A percentile compares a stretch with the other conserved stretches of the same genome.
These are phyloP conservation scores for Penicillium diatomitis DNA, from an alignment of 495 filamentous ascomycete species.

Conservation along the genomic window DNA sequence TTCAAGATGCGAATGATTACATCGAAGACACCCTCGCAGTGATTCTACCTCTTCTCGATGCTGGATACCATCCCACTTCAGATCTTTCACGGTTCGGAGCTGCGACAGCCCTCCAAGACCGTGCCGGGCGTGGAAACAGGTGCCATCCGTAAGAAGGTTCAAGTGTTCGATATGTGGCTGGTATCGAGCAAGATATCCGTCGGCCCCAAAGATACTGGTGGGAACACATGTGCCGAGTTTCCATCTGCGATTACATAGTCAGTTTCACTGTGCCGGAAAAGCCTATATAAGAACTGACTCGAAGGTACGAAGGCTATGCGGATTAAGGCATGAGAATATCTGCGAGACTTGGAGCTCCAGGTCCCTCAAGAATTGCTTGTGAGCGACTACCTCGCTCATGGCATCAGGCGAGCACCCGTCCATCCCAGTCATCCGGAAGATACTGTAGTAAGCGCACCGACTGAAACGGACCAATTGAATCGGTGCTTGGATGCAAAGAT, in stretches of 20 bases:
- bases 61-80: conserved; percentile 10
- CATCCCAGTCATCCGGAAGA: not conserved
- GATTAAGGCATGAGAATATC: not conserved
- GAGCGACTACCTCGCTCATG: conserved; percentile 3
- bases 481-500: conserved; percentile 3
- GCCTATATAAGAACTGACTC: not conserved
- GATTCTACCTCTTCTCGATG: conserved; percentile 5
- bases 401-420: not conserved
- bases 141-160: conserved; percentile 6
- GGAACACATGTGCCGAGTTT: conserved; percentile 7
- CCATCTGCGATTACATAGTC: conserved; percentile 4
- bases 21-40: conserved; percentile 2
- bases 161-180: conserved; percentile 1
- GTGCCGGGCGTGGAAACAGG: conserved; percentile 4
- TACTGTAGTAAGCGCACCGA: conserved; percentile 3
- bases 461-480: conserved; percentile 5
- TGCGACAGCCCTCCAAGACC: not conserved
- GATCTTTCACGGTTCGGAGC: not conserved
- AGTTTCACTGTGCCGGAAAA: not conserved
- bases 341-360: conserved; percentile 1
- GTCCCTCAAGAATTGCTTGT: conserved; percentile 8
- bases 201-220: conserved; percentile 3
- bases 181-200: conserved; percentile 2
- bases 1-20: conserved; percentile 1
- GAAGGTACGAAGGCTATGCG: conserved; percentile 2